Evolutionary conservation across 2,329 filamentous ascomycete species (phyloP).

Genomic region (Cladophialophora bantiana): DNA sequence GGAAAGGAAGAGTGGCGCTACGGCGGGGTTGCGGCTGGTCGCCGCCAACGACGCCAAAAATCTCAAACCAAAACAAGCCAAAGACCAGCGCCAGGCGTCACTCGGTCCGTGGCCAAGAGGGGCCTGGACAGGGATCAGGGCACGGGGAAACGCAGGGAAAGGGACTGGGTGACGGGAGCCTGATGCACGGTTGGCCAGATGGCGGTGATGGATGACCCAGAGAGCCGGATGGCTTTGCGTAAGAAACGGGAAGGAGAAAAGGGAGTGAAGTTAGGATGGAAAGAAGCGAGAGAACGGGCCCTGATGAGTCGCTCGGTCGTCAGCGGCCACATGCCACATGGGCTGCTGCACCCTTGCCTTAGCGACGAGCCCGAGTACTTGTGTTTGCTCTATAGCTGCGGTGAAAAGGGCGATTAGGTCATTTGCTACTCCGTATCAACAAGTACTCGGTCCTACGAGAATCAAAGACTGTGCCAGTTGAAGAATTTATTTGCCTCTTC

Average conservation of each 20-base stretch:
- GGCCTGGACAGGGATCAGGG: slow-evolving; percentile 22
- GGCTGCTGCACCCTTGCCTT: too few species aligned
- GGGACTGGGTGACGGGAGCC: slow-evolving; percentile 1
- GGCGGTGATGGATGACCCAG: not conserved
- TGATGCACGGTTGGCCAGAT: slow-evolving; percentile 12
- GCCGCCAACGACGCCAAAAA: slow-evolving; percentile 27
- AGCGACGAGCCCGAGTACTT: too few species aligned
- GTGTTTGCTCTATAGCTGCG: too few species aligned
- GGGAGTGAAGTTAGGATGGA: too few species aligned
- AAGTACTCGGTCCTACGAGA: too few species aligned
- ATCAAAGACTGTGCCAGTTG: too few species aligned
- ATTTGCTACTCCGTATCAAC: too few species aligned
- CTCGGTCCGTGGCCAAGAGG: slow-evolving; percentile 24
- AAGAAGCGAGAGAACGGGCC: too few species aligned
- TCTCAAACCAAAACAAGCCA: slow-evolving; percentile 14
- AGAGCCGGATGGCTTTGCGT: not conserved
- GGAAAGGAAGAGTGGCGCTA: slow-evolving; percentile 16
- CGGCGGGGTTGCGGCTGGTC: slow-evolving; percentile 25
- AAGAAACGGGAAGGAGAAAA: too few species aligned
- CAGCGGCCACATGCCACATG: too few species aligned
- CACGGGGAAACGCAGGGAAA: not conserved
- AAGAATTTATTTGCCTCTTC: slow-evolving; percentile 56
- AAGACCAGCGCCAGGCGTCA: slow-evolving; percentile 15
- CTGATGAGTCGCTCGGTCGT: too few species aligned
- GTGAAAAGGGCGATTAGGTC: too few species aligned